phyloP scores from a whole-genome alignment of 257 asterid species.

The Schizonepeta tenuifolia region DNA sequence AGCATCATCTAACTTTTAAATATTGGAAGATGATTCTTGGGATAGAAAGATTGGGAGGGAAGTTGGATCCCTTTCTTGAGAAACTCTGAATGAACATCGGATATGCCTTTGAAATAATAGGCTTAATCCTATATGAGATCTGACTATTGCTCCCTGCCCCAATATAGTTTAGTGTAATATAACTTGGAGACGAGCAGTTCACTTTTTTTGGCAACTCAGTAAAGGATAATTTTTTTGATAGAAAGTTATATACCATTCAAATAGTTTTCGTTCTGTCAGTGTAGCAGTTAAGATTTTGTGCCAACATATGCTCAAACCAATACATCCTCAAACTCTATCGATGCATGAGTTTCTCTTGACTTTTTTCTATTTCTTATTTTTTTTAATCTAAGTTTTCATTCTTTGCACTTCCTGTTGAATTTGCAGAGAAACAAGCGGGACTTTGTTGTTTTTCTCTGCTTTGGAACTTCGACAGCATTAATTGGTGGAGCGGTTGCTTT shows the following conservation, averaged over 20 bases:
- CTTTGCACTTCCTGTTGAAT: conserved; percentile 26
- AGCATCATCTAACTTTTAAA: no score
- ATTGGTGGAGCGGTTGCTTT: conserved; percentile 61
- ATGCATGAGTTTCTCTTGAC: conserved; percentile 22
- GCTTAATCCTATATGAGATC: neutral
- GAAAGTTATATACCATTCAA: neutral
- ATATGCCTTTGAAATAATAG: neutral
- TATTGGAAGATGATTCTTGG: conserved; percentile 3
- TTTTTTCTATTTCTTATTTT: conserved; percentile 16
- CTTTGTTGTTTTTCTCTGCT: conserved; percentile 70
- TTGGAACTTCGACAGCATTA: conserved; percentile 74
- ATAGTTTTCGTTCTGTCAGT: neutral
- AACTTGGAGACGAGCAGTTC: neutral
- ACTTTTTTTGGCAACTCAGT: conserved; percentile 6
- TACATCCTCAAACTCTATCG: conserved; percentile 7
- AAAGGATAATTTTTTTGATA: neutral
- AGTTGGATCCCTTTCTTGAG: neutral
- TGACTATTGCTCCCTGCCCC: neutral
- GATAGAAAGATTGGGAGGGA: neutral
- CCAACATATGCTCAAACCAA: conserved; percentile 17
- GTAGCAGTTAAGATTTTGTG: conserved; percentile 13
- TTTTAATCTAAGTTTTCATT: neutral
- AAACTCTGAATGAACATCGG: neutral
- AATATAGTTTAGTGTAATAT: neutral
- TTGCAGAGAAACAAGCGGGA: conserved; percentile 91